Evolutionary conservation across 2,329 filamentous ascomycete genomes (phyloP), one percentile per base, ranked within the genome.

Genomic region (Sordariomycetes sp.): DNA sequence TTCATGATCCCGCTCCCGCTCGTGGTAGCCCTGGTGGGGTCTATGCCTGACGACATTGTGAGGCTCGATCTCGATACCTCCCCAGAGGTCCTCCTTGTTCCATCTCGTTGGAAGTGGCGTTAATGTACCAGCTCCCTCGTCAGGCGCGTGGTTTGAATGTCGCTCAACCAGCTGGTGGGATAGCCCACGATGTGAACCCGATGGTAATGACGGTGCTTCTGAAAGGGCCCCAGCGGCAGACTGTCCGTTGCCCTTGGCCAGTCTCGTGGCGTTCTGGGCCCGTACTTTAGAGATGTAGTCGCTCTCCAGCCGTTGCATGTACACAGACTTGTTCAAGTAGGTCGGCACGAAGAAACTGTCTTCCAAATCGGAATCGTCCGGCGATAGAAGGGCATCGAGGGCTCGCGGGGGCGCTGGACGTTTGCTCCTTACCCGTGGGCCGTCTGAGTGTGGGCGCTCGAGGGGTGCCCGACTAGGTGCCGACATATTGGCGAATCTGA

Each of bases 91-190:
- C 21, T 72, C 66, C 31, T 79, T 80, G 46, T 79, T 93, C 88
- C 87, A 96, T 48, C 72, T 74, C 4, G 81, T 79, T 14, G 92
- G 92, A 42, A 96, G 67, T 8, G 82, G 80, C 37, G 74, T 67
- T 27, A 85, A 53, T 2, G 47, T 34, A 16, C 68, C 63, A 32
- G 82, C 75, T 21, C 82, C 74, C 24, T 81, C 74, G 23, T 61
- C 50, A 2, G 66, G 57, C 0, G 80, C 73, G 4, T n/a, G 25
- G n/a, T n/a, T n/a, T 8, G 25, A 31, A 20, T 76, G 64, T 43
- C 84, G 79, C 61, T 95, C 90, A 46, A 93, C 79, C 39, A 94
- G 70, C 49, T 93, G 86, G 55, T 86, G 86, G 12, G 83, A 77
- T 61, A 93, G 75, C 15, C 86, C 87, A 35, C 83, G 72, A 57